A percentile compares a stretch with the other conserved stretches of the same genome.
phyloP scores from a whole-genome alignment of 345 rosid genomes.

The Carallia brachiata region DNA sequence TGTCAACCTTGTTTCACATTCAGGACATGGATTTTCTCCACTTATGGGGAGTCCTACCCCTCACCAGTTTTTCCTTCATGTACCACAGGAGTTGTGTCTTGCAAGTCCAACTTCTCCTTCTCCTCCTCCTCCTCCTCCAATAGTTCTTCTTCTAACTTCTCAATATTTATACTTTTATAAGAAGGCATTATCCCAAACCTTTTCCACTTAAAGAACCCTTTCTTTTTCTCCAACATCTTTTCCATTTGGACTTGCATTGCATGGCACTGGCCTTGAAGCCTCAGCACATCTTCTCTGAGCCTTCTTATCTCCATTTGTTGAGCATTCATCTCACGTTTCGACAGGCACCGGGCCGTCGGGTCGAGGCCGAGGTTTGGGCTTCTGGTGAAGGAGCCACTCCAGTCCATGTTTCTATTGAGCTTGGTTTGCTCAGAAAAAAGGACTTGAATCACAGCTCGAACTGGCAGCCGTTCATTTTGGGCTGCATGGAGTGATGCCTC shows the following conservation, averaged over 20 bases:
- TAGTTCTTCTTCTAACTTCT: constrained; percentile 34
- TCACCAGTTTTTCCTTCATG: constrained; percentile 54
- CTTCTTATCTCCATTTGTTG: constrained; percentile 63
- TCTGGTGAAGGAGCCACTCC: constrained; percentile 66
- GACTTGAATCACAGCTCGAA: constrained; percentile 76
- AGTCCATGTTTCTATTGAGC: constrained; percentile 49
- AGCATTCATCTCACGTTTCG: constrained; percentile 60
- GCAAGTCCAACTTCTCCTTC: constrained; percentile 35
- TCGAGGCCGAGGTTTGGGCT: constrained; percentile 49
- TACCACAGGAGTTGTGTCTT: constrained; percentile 58
- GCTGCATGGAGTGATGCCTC: constrained; percentile 86
- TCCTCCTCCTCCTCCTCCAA: constrained; percentile 18
- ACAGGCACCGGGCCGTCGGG: constrained; percentile 45
- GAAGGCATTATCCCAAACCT: constrained; percentile 54
- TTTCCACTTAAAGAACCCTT: constrained; percentile 76
- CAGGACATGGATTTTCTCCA: constrained; percentile 69
- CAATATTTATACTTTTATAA: constrained; percentile 32
- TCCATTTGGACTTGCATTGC: constrained; percentile 62
- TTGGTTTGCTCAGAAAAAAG: constrained; percentile 71
- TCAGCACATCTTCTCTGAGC: constrained; percentile 61
- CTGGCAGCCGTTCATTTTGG: constrained; percentile 80
- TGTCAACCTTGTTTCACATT: background rate
- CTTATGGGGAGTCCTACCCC: constrained; percentile 50
- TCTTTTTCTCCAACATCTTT: constrained; percentile 64
- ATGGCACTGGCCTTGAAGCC: constrained; percentile 56